A percentile compares a stretch with the other conserved stretches of the same genome.
These are phyloP conservation scores for Flaveria bidentis DNA, from an alignment of 129 eudicot species.

Conservation along the genomic window DNA sequence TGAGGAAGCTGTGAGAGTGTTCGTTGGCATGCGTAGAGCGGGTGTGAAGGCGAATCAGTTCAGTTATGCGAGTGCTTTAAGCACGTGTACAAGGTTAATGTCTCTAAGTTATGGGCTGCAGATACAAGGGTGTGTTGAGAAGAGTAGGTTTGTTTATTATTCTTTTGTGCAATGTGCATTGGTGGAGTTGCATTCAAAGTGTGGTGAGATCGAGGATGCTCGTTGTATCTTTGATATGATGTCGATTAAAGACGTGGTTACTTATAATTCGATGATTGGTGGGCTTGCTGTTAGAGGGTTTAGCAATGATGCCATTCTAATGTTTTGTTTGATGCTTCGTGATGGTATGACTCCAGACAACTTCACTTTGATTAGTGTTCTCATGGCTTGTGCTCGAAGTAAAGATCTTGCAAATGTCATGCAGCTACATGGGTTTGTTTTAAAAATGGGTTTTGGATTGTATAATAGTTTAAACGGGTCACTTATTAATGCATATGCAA, in stretches of 20 bases:
- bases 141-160: slow-evolving; percentile 48
- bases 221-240: slow-evolving; percentile 47
- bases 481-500: slow-evolving; percentile 63
- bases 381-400: slow-evolving; percentile 41
- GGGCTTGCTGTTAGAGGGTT: slow-evolving; percentile 57
- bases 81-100: slow-evolving; percentile 48
- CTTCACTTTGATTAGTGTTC: slow-evolving; percentile 59
- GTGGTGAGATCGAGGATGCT: slow-evolving; percentile 72
- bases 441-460: slow-evolving; percentile 53
- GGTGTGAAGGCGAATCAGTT: slow-evolving; percentile 70
- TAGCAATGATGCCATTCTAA: slow-evolving; percentile 38
- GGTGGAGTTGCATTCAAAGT: slow-evolving; percentile 64
- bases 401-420: slow-evolving; percentile 34
- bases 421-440: slow-evolving; percentile 49
- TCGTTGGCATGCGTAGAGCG: slow-evolving; percentile 43
- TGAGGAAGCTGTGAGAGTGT: slow-evolving; percentile 51
- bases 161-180: slow-evolving; percentile 70
- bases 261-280: slow-evolving; percentile 74
- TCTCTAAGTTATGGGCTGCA: slow-evolving; percentile 47
- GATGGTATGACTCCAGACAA: slow-evolving; percentile 64
- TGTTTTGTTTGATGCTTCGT: slow-evolving; percentile 55
- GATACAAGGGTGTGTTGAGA: slow-evolving; percentile 60
- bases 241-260: slow-evolving; percentile 57
- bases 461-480: slow-evolving; percentile 50
- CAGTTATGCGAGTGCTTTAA: slow-evolving; percentile 62